phyloP scores from a whole-genome alignment of 1,284 basidiomycete genomes.

The Ceratobasidium sp. region DNA sequence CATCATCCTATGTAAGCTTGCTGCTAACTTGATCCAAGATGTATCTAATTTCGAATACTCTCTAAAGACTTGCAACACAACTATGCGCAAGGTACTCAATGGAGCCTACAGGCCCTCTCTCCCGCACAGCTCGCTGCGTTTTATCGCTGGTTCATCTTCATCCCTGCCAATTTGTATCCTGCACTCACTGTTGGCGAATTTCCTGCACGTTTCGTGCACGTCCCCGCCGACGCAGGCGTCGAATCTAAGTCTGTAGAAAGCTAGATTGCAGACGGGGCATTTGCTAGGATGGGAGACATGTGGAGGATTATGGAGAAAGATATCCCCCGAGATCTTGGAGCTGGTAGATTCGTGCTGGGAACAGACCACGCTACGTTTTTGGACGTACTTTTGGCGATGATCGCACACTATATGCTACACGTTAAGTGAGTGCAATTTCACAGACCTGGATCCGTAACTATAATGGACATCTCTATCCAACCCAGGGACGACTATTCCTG shows the following conservation, averaged over 20 bases:
- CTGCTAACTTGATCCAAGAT: not conserved
- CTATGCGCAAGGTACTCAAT: slow-evolving; percentile 43
- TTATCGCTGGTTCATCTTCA: slow-evolving; percentile 48
- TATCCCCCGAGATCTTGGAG: slow-evolving; percentile 11
- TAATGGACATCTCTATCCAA: too few relatives aligned
- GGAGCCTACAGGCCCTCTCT: slow-evolving; percentile 39
- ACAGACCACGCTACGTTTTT: slow-evolving; percentile 42
- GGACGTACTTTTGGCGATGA: slow-evolving; percentile 44
- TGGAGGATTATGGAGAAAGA: slow-evolving; percentile 46
- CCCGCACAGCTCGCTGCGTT: slow-evolving; percentile 46
- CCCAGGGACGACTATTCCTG: slow-evolving; percentile 31
- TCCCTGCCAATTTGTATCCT: slow-evolving; percentile 48
- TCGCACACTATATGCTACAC: slow-evolving; percentile 42
- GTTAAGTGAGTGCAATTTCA: slow-evolving; percentile 18
- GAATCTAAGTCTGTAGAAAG: slow-evolving; percentile 25
- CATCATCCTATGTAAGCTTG: slow-evolving; percentile 46
- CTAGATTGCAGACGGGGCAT: slow-evolving; percentile 29
- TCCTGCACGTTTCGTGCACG: slow-evolving; percentile 40
- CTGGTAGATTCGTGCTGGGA: slow-evolving; percentile 45
- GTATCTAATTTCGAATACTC: not conserved
- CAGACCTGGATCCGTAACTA: too few relatives aligned
- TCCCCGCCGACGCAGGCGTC: slow-evolving; percentile 37
- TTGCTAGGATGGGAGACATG: slow-evolving; percentile 31
- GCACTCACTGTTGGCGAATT: slow-evolving; percentile 44
- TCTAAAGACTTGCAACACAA: slow-evolving; percentile 45